These are phyloP conservation scores for Clohesyomyces aquaticus DNA, from an alignment of 495 filamentous ascomycete species.

Conservation along the genomic window DNA sequence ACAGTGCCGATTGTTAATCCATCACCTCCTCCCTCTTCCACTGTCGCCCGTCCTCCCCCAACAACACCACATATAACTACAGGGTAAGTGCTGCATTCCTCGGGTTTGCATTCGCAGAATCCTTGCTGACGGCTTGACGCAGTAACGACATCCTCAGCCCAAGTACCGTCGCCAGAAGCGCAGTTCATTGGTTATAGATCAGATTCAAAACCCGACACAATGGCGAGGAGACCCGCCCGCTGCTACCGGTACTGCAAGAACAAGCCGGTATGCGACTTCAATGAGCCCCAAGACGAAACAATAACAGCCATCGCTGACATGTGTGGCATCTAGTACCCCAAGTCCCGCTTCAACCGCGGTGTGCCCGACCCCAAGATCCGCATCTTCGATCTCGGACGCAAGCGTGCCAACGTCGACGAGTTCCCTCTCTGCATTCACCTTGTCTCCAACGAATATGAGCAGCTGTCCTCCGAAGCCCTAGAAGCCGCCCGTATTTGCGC, in stretches of 20 bases:
- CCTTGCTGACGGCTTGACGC: constrained; percentile 6
- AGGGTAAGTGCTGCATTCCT: constrained; percentile 21
- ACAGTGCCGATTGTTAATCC: constrained; percentile 10
- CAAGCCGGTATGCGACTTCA: constrained; percentile 70
- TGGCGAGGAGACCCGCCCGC: constrained; percentile 97
- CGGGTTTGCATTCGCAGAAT: neutral
- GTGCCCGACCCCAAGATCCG: constrained; percentile 99
- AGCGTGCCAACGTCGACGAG: constrained; percentile 97
- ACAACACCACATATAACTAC: constrained; percentile 25
- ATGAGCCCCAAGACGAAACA: neutral
- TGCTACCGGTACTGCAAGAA: constrained; percentile 99
- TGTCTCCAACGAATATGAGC: constrained; percentile 99
- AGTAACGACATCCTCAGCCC: constrained; percentile 20
- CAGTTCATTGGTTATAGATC: constrained; percentile 27
- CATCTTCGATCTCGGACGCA: constrained; percentile 99
- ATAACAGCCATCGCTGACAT: constrained; percentile 10
- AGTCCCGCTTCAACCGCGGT: constrained; percentile 99
- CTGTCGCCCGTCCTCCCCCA: neutral
- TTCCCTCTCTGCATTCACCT: constrained; percentile 94
- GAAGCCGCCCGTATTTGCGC: constrained; percentile 95
- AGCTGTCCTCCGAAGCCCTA: constrained; percentile 97
- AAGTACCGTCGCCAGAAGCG: neutral
- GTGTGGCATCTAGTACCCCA: constrained; percentile 81
- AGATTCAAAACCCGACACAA: constrained; percentile 67
- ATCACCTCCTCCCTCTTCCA: neutral